Base-by-base conservation (phyloP, 2,329 filamentous ascomycete genomes). In the Epichloe bromicola region DNA sequence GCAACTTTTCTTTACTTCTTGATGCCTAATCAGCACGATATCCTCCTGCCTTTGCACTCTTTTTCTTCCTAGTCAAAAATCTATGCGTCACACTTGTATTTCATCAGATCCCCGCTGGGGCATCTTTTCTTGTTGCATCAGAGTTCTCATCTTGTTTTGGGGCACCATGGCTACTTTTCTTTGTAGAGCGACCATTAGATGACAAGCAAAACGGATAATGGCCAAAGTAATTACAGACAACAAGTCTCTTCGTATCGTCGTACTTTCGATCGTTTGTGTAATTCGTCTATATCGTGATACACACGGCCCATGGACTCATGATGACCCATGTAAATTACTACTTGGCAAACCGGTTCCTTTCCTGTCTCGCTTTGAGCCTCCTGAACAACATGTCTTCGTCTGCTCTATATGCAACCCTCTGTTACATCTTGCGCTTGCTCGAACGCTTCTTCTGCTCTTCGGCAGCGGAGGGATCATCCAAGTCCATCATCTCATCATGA, bases 391-490 rank as follows among this genome's bases (percentile, higher is more conserved):
- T 36, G 33, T 36, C 3, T 19, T 10, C 15, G 26, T 45, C 23
- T 20, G 20, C 23, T 17, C 42, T 34, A 20, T 30, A 10, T 17
- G n/a, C 3, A 39, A 4, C 12, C 20, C 20, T 3, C 51, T 19
- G 33, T 45, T 68, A 79, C 54, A 80, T 68, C 67, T 79, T 82
- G 51, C 76, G 70, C 54, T 75, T 74, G 56, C 70, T 75, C 2
- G 70, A 67, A 41, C 75, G 68, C 62, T 75, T 78, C 68, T 70
- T 74, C 54, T 63, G 70, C 43, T 75, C 73, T 46, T 72, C 73
- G 1, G 64, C 63, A 6, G 70, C 67, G 5, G 74, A 69, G 5
- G 72, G 72, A 11, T 75, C 73, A 45, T 82, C 79, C 30, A 81
- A 59, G 48, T 81, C 78, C 72, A 80, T 78, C 42, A 68, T 72